Evolutionary conservation across 139 green algal genomes (phyloP), one percentile per base, ranked within the genome.

Genomic region (Coelastrella sp.): DNA sequence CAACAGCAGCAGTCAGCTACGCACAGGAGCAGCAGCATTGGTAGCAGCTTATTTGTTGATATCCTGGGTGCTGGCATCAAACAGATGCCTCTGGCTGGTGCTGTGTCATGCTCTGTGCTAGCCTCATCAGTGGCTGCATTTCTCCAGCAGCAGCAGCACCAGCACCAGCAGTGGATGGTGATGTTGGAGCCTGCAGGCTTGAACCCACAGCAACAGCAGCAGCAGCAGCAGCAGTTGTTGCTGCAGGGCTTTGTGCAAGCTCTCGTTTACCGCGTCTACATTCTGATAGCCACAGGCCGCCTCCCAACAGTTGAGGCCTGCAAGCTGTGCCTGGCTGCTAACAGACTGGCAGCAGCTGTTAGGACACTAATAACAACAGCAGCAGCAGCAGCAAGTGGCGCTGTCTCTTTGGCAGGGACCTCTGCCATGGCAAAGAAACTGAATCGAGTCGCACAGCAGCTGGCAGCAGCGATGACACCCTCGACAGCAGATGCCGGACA

Each of bases 121-220:
- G 56, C 11, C 20, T 10, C 70, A 15, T 56, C 84, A 7, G 0
- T 88, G 6, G 17, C 82, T 4, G 74, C 10, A 7, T n/a, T 88
- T 8, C 66, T 88, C 7, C 84, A 88, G 84, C 84, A 88, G 84
- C 84, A 88, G 56, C 84, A 79, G 25, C 58, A 70, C 65, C 84
- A 68, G 25, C n/a, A n/a, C n/a, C n/a, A n/a, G 35, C 35, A 49
- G 35, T 49, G 35, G 35, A 49, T 49, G 35, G 35, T 49, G 35
- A 49, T 49, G 35, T 49, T 49, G 35, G 35, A 49, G 35, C 35
- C 35, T 49, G 35, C 35, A 49, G 78, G 7, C 27, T 22, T 25
- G 4, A 56, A 66, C 3, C 27, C 68, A 7, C 82, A 78, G 56
- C 78, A 85, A 58, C 59, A 87, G 24, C 60, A 59, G 81, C 9